Conservation (phyloP, 768 basidiomycete genomes). For the Butyriboletus loyo region DNA sequence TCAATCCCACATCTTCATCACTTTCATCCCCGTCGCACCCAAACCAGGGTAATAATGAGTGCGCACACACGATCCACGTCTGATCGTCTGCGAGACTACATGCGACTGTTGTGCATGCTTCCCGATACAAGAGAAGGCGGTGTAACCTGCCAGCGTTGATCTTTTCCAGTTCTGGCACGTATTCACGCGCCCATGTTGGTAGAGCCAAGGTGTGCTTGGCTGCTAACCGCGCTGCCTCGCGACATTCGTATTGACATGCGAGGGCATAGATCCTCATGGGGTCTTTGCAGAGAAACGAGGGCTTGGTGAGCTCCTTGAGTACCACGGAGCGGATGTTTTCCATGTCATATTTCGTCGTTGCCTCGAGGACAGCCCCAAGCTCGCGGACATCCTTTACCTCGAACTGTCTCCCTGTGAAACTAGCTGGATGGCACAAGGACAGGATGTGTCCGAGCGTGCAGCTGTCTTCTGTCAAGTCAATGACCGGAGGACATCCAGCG, state of each 20-base stretch:
- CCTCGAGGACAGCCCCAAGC: constrained; percentile 10
- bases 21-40: not conserved
- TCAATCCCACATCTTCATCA: not conserved
- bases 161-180: constrained; percentile 11
- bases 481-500: not conserved
- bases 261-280: constrained; percentile 9
- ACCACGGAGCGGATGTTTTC: not conserved
- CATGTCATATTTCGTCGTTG: constrained; percentile 18
- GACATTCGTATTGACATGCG: constrained; percentile 7
- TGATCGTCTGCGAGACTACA: constrained; percentile 2
- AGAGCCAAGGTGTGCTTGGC: constrained; percentile 6
- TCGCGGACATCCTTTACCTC: not conserved
- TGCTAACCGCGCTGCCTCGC: constrained; percentile 1
- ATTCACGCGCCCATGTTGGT: not conserved
- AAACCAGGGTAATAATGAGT: not conserved
- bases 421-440: constrained; percentile 7
- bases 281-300: not conserved
- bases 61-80: constrained; percentile 1
- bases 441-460: constrained; percentile 5
- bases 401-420: not conserved
- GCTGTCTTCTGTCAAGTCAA: constrained; percentile 15
- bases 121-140: constrained; percentile 10
- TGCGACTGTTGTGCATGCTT: not conserved
- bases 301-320: constrained; percentile 1
- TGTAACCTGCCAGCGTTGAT: constrained; percentile 5